Evolutionary conservation across 495 filamentous ascomycete species (phyloP).

Genomic region (Hypoxylon crocopeplum): DNA sequence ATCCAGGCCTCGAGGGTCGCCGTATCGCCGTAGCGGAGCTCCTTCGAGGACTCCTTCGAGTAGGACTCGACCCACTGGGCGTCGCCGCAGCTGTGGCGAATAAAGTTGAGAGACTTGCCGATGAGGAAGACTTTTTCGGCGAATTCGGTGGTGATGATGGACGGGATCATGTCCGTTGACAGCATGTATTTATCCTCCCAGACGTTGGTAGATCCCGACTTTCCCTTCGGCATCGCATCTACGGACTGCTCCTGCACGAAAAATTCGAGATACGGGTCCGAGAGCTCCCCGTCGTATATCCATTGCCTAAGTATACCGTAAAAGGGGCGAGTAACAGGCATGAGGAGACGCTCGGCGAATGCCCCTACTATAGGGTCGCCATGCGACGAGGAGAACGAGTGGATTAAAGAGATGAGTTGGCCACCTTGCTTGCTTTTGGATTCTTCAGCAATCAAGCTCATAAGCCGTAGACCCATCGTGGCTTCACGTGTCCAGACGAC

Average conservation of each 20-base stretch:
- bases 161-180: conserved; percentile 83
- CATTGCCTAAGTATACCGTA: conserved; percentile 95
- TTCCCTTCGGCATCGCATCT: conserved; percentile 64
- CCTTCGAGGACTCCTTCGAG: conserved; percentile 91
- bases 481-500: conserved; percentile 97
- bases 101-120: conserved; percentile 98
- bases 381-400: conserved; percentile 90
- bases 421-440: conserved; percentile 86
- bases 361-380: conserved; percentile 93
- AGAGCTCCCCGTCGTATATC: conserved; percentile 98
- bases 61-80: conserved; percentile 95
- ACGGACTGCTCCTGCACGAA: conserved; percentile 81
- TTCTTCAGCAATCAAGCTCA: conserved; percentile 93
- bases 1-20: conserved; percentile 90
- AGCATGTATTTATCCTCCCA: conserved; percentile 98
- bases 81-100: conserved; percentile 91
- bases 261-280: conserved; percentile 94
- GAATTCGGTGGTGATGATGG: conserved; percentile 89
- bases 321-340: conserved; percentile 93
- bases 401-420: conserved; percentile 91
- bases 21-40: conserved; percentile 92
- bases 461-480: conserved; percentile 92
- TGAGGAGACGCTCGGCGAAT: conserved; percentile 91
- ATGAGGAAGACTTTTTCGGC: conserved; percentile 96
- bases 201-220: conserved; percentile 73